Percentiles rank a stretch among this genome's conserved stretches.
Evolutionary conservation across 305 asterid genomes (phyloP).

Genomic region (Fraxinus paxiana): DNA sequence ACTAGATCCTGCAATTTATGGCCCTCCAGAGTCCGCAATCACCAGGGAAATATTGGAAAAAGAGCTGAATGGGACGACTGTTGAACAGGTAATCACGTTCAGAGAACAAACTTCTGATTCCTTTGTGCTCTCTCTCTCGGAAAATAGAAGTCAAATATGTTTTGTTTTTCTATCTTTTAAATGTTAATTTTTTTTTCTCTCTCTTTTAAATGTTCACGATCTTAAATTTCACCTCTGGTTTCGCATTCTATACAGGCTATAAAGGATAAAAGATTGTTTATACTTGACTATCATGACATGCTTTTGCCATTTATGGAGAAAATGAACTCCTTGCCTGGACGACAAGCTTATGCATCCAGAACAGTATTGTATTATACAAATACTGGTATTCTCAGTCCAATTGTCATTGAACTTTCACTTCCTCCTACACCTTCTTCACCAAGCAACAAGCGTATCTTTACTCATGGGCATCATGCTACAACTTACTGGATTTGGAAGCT

Average conservation of each 20-base stretch:
- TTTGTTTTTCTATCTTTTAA: neutral
- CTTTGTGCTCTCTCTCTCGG: neutral
- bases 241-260: conserved; percentile 45
- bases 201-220: neutral
- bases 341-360: conserved; percentile 80
- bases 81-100: conserved; percentile 51
- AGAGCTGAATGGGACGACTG: conserved; percentile 52
- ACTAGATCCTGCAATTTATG: conserved; percentile 64
- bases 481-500: conserved; percentile 72
- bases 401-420: conserved; percentile 72
- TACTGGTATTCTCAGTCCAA: conserved; percentile 47
- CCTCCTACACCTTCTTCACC: conserved; percentile 57
- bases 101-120: neutral
- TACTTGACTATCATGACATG: conserved; percentile 66
- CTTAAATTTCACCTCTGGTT: neutral
- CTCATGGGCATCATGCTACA: conserved; percentile 68
- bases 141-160: neutral
- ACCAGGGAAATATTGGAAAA: conserved; percentile 54
- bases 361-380: conserved; percentile 50
- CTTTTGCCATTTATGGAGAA: conserved; percentile 69
- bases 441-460: conserved; percentile 47
- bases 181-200: neutral
- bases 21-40: conserved; percentile 69
- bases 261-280: conserved; percentile 54
- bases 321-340: conserved; percentile 66